These are phyloP conservation scores for Pichia sp. DNA, from an alignment of 1,139 yeast species.

Conservation along the genomic window DNA sequence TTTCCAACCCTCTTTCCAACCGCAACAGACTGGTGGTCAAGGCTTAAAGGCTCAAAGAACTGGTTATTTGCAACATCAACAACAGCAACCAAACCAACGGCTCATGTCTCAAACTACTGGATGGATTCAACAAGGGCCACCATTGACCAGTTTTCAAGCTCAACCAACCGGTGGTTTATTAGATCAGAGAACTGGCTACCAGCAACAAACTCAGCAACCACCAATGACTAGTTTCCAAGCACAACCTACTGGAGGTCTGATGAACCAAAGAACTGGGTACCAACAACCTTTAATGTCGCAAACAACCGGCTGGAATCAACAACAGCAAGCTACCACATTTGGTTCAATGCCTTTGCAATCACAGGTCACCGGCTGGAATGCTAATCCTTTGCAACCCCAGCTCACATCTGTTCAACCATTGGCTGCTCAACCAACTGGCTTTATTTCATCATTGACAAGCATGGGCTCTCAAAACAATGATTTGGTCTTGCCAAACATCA, in stretches of 20 bases:
- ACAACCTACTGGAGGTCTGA: slow-evolving; percentile 29
- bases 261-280: slow-evolving; percentile 31
- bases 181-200: slow-evolving; percentile 21
- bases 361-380: slow-evolving; percentile 31
- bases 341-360: slow-evolving; percentile 34
- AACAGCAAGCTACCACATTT: slow-evolving; percentile 25
- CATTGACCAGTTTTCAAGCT: slow-evolving; percentile 16
- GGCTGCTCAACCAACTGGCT: slow-evolving; percentile 37
- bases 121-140: slow-evolving; percentile 25
- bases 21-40: slow-evolving; percentile 29
- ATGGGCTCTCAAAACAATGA: slow-evolving; percentile 35
- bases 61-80: slow-evolving; percentile 26
- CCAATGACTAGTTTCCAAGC: slow-evolving; percentile 26
- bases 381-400: slow-evolving; percentile 12
- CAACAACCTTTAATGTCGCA: slow-evolving; percentile 23
- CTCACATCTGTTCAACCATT: slow-evolving; percentile 34
- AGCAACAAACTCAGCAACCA: slow-evolving; percentile 22
- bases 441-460: slow-evolving; percentile 32
- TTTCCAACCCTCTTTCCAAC: slow-evolving; percentile 27
- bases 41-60: slow-evolving; percentile 27
- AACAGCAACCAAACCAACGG: slow-evolving; percentile 16
- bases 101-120: slow-evolving; percentile 26
- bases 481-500: slow-evolving; percentile 56
- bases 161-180: slow-evolving; percentile 21
- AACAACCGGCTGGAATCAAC: slow-evolving; percentile 30